phyloP scores from a whole-genome alignment of 164 flowering plant genomes.

The Euptelea pleiosperma region DNA sequence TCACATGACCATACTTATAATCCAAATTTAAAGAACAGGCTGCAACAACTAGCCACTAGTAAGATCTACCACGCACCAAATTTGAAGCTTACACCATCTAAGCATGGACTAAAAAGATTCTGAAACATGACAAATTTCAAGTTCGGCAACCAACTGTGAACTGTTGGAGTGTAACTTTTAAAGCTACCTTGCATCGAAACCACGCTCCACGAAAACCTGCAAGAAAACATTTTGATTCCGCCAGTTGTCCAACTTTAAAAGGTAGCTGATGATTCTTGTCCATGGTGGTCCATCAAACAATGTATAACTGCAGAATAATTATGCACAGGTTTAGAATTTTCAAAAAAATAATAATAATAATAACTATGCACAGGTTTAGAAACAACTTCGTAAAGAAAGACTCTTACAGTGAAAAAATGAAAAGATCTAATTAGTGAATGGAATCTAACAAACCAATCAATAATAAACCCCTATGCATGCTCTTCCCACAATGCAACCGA shows the following conservation, averaged over 20 bases:
- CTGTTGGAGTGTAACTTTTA: background rate
- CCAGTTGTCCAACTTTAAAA: conserved; percentile 49
- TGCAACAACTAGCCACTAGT: too few relatives aligned
- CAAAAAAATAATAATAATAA: background rate
- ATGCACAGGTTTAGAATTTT: background rate
- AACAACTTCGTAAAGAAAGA: background rate
- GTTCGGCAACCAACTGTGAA: background rate
- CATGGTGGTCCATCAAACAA: conserved; percentile 16
- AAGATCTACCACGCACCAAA: background rate
- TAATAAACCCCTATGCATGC: background rate
- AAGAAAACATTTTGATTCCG: conserved; percentile 44
- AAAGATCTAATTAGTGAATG: background rate
- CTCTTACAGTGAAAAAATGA: background rate
- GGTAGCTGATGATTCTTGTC: conserved; percentile 24
- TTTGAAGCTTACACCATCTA: background rate
- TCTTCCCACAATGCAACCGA: too few relatives aligned
- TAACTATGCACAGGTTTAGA: background rate
- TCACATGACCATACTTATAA: too few relatives aligned
- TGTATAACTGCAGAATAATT: conserved; percentile 6
- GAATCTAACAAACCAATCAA: background rate
- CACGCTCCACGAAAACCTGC: conserved; percentile 70
- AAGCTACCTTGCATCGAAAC: conserved; percentile 68
- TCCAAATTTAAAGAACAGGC: too few relatives aligned
- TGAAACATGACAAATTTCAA: background rate
- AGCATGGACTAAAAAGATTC: background rate